Percentiles rank a stretch among this genome's conserved stretches.
Conservation (phyloP, 371 early-diverging fungal genomes). For the Mucor circinelloides region DNA sequence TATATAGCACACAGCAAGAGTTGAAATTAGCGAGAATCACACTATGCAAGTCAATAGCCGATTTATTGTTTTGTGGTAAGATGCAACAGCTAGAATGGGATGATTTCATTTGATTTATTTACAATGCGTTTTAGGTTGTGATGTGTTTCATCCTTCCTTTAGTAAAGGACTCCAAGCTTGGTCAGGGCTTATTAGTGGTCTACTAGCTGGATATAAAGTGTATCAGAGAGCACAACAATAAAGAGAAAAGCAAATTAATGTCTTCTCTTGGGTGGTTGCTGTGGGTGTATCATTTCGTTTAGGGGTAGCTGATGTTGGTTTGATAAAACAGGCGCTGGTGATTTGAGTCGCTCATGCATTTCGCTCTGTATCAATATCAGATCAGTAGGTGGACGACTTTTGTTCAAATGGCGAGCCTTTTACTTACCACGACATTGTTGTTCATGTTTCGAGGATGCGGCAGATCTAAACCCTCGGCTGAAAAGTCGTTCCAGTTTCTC, state of each 20-base stretch:
- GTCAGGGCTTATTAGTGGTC: constrained; percentile 65
- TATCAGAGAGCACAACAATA: neutral
- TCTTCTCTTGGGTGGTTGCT: neutral
- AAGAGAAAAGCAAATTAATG: neutral
- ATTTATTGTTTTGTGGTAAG: constrained; percentile 66
- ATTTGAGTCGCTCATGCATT: constrained; percentile 20
- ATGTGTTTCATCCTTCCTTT: constrained; percentile 63
- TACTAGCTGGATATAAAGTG: constrained; percentile 36
- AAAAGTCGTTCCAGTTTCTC: constrained; percentile 51
- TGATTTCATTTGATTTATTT: constrained; percentile 3
- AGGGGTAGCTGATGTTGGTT: neutral
- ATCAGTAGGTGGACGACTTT: neutral
- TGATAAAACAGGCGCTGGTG: constrained; percentile 14
- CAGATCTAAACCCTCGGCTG: constrained; percentile 48
- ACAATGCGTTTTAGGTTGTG: constrained; percentile 52
- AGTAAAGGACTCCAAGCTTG: constrained; percentile 70
- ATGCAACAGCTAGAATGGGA: neutral
- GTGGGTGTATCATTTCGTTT: constrained; percentile 11
- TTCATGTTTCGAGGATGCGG: constrained; percentile 26
- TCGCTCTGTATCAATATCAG: constrained; percentile 15
- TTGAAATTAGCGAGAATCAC: constrained; percentile 49
- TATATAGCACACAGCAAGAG: neutral
- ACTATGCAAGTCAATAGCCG: constrained; percentile 50
- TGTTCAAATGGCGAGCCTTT: neutral
- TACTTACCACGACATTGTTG: constrained; percentile 22